Base-by-base conservation (phyloP, 2,329 filamentous ascomycete species). In the Neonectria sp. region DNA sequence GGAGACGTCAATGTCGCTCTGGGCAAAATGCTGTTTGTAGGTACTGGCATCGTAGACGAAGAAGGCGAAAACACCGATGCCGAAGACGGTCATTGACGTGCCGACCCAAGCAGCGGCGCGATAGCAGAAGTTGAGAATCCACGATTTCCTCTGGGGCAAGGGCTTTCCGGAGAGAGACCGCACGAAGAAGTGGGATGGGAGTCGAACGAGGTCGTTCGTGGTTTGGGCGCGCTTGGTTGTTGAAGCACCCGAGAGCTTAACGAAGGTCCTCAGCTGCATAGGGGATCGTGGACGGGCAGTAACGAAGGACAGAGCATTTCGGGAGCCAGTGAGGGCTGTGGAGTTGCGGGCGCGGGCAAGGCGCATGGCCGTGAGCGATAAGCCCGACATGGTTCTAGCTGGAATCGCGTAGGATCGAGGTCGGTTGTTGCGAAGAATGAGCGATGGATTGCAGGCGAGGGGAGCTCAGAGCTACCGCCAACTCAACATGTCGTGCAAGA, bases 41-140 rank as follows among this genome's bases (percentile, higher is more conserved):
- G 96, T 99, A 55, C 90, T 92, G 11, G 95, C 92, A 84, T 99
- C 96, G 83, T 97, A 99, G 74, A 96, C 74, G 82, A 99, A 99
- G 86, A 99, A 98, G 55, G 86, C 92, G 24, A 95, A 81, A 7
- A 98, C 86, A 6, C 93, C 86, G 4, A 87, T 83, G 37, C 92
- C 91, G 61, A 93, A 79, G 57, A 95, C 86, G 8, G 91, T 85
- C 43, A 96, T 86, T 56, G 95, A 93, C 65, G 93, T 90, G 45
- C 96, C 96, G 29, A 82, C 57, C 79, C 79, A 82, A 35, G 81
- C 81, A 37, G 95, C 92, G 35, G 89, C 86, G 72, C 92, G 89
- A 78, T 93, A 94, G 52, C 90, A 79, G 75, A 93, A 90, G 76
- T 87, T 88, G 63, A 88, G 77, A 4, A 86, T 56, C 68, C 81